Evolutionary conservation across 169 alveolate genomes (phyloP), one percentile per base, ranked within the genome.

Genomic region (Plasmodium billcollinsi): DNA sequence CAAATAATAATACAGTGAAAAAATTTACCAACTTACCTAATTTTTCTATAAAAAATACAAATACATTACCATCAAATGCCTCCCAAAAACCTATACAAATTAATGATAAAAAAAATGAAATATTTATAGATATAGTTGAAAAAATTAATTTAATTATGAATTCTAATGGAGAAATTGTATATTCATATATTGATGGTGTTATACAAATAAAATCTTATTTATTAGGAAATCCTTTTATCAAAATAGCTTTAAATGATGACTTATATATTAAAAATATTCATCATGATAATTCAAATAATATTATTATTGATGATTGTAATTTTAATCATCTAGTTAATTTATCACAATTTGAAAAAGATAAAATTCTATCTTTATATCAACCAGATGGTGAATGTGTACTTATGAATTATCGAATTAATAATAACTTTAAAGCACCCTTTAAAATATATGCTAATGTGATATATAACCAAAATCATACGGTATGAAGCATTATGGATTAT

Each of bases 331-430:
- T 97, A 70, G 98, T 96, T n/a, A 95, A 96, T 91, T 74, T 95
- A 5, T 90, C 93, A 29, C 97, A 97, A 39, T 96, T 97, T 71
- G 90, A 95, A 62, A 73, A 83, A 1, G 94, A 91, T 15, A 96
- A 95, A 65, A 96, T 97, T 3, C 91, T 98, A 43, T 94, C 97
- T 65, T 96, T 98, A 67, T 78, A 92, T 45, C 99, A 99, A 9
- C 99, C 99, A 2, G 99, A 97, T 83, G 99, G 99, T n/a, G 99
- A 98, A 89, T 97, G 97, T 73, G 95, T 97, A 74, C 97, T 97
- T 43, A 97, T 98, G 99, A 97, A 98, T 86, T 98, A 98, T 90
- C 91, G 98, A 80, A 95, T 98, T 24, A 88, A 95, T 11, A 91
- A 91, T 50, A 95, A 94, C 18, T 73, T 88, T 33, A 76, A 88